A percentile compares a stretch with the other conserved stretches of the same genome.
Conservation (phyloP, 108 stramenopile species). For the Epithemia pelagica region DNA sequence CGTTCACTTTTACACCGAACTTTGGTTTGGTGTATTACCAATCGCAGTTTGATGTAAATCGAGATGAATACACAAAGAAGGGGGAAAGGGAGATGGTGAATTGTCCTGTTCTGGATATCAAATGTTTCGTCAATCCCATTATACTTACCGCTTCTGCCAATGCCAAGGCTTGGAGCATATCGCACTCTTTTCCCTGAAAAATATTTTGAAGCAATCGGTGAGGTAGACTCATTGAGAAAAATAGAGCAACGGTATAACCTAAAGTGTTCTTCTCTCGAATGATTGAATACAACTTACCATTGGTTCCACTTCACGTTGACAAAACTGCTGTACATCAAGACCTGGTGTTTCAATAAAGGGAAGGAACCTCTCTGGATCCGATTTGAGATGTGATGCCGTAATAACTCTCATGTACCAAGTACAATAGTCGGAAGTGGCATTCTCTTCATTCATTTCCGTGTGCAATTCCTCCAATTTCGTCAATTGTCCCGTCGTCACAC, state of each 20-base stretch:
- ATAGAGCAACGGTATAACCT: no score
- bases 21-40: no score
- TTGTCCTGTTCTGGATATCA: no score
- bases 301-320: constrained; percentile 66
- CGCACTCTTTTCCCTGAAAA: constrained; percentile 50
- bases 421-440: constrained; percentile 70
- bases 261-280: no score
- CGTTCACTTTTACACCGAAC: constrained; percentile 52
- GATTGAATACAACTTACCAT: no score
- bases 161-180: constrained; percentile 67
- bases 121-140: no score
- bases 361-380: constrained; percentile 57
- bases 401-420: constrained; percentile 79
- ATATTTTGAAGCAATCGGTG: no score
- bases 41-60: no score
- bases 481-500: constrained; percentile 20
- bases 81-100: no score
- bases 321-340: constrained; percentile 31
- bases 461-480: constrained; percentile 21
- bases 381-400: constrained; percentile 64
- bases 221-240: no score
- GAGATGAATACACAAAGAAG: no score
- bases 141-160: constrained; percentile 54
- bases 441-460: constrained; percentile 52
- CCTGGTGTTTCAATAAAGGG: constrained; percentile 43